These are phyloP conservation scores for Smittium culicis DNA, from an alignment of 371 early-diverging fungal species.

Conservation along the genomic window DNA sequence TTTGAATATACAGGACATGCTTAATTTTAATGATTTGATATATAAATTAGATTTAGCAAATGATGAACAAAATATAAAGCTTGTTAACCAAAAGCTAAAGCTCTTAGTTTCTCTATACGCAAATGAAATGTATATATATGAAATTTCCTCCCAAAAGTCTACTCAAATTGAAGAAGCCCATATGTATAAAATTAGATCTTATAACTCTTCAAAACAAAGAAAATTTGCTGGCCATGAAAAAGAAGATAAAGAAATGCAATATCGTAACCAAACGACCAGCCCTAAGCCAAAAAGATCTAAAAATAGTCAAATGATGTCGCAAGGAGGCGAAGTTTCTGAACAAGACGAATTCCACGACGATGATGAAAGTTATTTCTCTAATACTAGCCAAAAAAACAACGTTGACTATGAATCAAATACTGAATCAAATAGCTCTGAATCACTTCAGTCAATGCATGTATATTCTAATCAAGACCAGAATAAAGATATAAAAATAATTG, in stretches of 20 bases:
- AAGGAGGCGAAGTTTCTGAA: neutral
- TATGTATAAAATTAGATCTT: neutral
- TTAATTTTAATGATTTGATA: neutral
- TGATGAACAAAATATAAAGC: neutral
- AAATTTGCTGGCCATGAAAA: too few relatives aligned
- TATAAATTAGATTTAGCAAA: neutral
- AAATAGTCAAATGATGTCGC: neutral
- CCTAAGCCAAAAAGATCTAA: too few relatives aligned
- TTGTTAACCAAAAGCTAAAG: neutral
- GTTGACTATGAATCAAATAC: neutral
- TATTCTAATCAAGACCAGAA: neutral
- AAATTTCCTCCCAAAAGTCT: neutral
- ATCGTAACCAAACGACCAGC: neutral
- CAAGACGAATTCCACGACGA: neutral
- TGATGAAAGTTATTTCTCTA: neutral
- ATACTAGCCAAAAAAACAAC: neutral
- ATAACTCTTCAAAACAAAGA: too few relatives aligned
- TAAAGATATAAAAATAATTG: neutral
- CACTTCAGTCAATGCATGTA: neutral
- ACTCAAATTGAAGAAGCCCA: neutral
- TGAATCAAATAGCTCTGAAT: neutral
- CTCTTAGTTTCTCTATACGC: neutral
- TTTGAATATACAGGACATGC: neutral
- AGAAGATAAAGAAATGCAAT: neutral
- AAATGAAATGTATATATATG: neutral